phyloP scores from a whole-genome alignment of 805 yeast genomes.

The Trichomonascus vanleenenianus region DNA sequence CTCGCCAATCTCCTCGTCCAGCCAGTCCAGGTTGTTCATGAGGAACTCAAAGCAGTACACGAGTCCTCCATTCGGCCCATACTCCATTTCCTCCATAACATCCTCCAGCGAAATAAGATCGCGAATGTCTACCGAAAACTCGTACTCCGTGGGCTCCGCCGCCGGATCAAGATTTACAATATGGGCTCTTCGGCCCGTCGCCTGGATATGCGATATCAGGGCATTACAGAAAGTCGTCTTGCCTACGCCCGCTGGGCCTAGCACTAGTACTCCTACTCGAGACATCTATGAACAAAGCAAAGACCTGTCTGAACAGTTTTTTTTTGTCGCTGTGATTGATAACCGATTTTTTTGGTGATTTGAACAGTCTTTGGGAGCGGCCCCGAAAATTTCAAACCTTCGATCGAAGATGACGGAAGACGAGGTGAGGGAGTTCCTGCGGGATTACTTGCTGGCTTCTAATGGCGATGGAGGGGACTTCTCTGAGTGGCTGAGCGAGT shows the following conservation, averaged over 20 bases:
- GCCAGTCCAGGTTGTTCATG: slow-evolving; percentile 87
- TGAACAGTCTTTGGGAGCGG: background rate
- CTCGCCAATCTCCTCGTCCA: slow-evolving; percentile 95
- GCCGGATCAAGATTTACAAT: slow-evolving; percentile 95
- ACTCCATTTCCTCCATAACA: slow-evolving; percentile 87
- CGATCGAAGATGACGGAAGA: background rate
- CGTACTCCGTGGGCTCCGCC: slow-evolving; percentile 87
- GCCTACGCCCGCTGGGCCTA: slow-evolving; percentile 99
- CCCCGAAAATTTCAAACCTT: background rate
- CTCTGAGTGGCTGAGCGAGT: background rate
- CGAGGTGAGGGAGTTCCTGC: no score
- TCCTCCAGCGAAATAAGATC: slow-evolving; percentile 86
- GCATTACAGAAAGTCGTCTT: slow-evolving; percentile 90
- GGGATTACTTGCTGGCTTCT: no score
- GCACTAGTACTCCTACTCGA: slow-evolving; percentile 83
- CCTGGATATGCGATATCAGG: slow-evolving; percentile 78
- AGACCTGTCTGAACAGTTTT: background rate
- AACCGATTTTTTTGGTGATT: background rate
- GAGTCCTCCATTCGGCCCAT: slow-evolving; percentile 94
- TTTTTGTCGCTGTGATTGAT: background rate
- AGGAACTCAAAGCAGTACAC: slow-evolving; percentile 88
- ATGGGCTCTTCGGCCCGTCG: slow-evolving; percentile 88
- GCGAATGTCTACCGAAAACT: slow-evolving; percentile 85
- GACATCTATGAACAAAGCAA: slow-evolving; percentile 52
- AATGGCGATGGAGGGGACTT: background rate